Conservation (phyloP, 768 basidiomycete genomes). For the Trametes cubensis region DNA sequence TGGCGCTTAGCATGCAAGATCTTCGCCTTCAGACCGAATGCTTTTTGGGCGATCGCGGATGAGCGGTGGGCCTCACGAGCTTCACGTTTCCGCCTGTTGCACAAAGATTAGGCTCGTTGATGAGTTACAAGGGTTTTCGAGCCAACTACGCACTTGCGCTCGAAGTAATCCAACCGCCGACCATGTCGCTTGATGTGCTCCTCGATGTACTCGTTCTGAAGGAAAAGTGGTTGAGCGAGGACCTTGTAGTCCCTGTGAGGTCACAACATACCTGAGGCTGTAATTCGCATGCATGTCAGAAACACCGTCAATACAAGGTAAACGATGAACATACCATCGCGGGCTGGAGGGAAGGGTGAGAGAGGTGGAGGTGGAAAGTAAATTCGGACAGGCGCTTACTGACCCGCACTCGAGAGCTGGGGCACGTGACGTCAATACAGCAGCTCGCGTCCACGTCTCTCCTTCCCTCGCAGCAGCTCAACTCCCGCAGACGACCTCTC, state of each 20-base stretch:
- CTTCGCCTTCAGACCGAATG: constrained; percentile 97
- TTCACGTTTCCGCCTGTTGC: constrained; percentile 73
- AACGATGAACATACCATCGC: constrained; percentile 32
- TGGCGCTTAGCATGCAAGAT: constrained; percentile 96
- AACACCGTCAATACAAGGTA: neutral
- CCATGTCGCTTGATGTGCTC: constrained; percentile 98
- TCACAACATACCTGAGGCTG: constrained; percentile 65
- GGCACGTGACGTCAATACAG: constrained; percentile 24
- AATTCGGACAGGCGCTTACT: constrained; percentile 6
- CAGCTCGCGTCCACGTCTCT: constrained; percentile 18
- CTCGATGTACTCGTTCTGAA: constrained; percentile 98
- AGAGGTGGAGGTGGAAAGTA: constrained; percentile 10
- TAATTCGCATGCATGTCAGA: constrained; percentile 6
- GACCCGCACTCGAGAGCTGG: neutral
- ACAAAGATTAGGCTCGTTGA: neutral
- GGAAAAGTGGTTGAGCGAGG: constrained; percentile 18
- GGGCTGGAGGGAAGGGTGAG: constrained; percentile 15
- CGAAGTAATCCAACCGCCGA: constrained; percentile 92
- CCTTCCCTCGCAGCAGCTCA: constrained; percentile 7
- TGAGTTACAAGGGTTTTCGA: neutral
- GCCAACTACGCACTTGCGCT: constrained; percentile 72
- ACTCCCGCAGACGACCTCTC: constrained; percentile 12
- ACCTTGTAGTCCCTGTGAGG: neutral
- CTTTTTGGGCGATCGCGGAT: constrained; percentile 87
- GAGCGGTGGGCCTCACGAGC: constrained; percentile 76